These are phyloP conservation scores for Aspergillus ostianus DNA, from an alignment of 495 filamentous ascomycete species.

Conservation along the genomic window DNA sequence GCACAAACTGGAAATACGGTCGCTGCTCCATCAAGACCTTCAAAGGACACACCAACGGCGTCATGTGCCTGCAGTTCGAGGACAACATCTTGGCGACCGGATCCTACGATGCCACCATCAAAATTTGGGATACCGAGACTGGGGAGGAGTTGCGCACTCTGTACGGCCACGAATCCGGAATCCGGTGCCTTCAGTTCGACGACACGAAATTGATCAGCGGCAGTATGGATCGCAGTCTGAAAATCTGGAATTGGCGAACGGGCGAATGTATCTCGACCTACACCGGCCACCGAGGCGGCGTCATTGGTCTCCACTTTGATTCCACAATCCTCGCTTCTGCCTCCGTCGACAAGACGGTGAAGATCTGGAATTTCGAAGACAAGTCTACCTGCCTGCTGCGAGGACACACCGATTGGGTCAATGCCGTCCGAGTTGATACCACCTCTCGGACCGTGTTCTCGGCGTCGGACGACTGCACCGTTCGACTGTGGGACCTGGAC, in stretches of 20 bases:
- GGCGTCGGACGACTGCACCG: constrained; percentile 88
- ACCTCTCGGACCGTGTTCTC: constrained; percentile 82
- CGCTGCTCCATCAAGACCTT: constrained; percentile 79
- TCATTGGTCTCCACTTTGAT: constrained; percentile 86
- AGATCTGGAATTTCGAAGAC: constrained; percentile 89
- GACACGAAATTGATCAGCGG: constrained; percentile 87
- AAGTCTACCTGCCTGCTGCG: constrained; percentile 74
- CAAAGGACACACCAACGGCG: constrained; percentile 86
- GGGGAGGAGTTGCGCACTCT: constrained; percentile 82
- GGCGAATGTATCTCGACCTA: constrained; percentile 83
- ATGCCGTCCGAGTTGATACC: constrained; percentile 80
- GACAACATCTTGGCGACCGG: constrained; percentile 90
- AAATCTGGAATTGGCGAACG: constrained; percentile 96
- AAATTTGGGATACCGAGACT: constrained; percentile 92
- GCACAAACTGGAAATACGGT: constrained; percentile 95
- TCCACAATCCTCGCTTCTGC: constrained; percentile 79
- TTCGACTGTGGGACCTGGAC: constrained; percentile 92
- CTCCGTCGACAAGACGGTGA: constrained; percentile 84
- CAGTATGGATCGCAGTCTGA: constrained; percentile 74
- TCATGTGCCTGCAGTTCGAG: constrained; percentile 95
- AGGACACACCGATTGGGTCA: constrained; percentile 92
- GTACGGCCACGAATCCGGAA: constrained; percentile 73
- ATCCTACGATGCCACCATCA: constrained; percentile 91
- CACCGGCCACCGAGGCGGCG: constrained; percentile 70
- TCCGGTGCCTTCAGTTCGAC: constrained; percentile 90